Evolutionary conservation across 352 stramenopile genomes (phyloP), one percentile per base, ranked within the genome.

Genomic region (Globisporangium sylvaticum): DNA sequence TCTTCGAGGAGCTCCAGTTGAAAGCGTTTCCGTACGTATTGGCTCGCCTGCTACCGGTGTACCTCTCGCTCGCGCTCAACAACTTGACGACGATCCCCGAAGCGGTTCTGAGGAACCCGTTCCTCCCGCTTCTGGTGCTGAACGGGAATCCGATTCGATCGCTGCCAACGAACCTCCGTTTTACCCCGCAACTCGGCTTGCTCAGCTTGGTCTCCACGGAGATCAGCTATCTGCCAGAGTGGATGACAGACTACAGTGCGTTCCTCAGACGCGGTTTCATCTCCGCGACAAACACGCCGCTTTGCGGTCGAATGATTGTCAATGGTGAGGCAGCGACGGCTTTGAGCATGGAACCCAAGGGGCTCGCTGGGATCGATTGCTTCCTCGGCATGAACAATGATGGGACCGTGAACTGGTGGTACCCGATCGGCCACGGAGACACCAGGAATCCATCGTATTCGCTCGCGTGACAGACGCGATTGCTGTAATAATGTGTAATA

Each of bases 111-210:
- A 29, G 29, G 0, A n/a, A 18, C 0, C 3, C 54, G 29, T 39
- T 29, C 15, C 14, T 57, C 12, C 25, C 27, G 3, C 20, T 64
- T 8, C 39, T 71, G 37, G 31, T 63, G 14, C 66, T 71, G 32
- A 61, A 67, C 22, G 66, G 58, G n/a, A 67, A 71, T 25, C 52
- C 66, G 29, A 58, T 67, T 54, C 27, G 4, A 27, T n/a, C 56
- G 48, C 8, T 70, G 22, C 58, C 46, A 25, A 25, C 52, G 37
- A 46, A 15, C 24, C 34, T 14, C 20, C 9, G 3, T 14, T 14
- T 20, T 42, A 37, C 34, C 34, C 34, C 34, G 34, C 34, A 39
- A 15, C 34, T 53, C 18, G n/a, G 48, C 22, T 66, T 48, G 48
- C 10, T 44, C n/a, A 48, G 15, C 24, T 9, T 52, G n/a, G 10